Conservation (phyloP, 1,139 yeast genomes). For the Komagataea norvegica region DNA sequence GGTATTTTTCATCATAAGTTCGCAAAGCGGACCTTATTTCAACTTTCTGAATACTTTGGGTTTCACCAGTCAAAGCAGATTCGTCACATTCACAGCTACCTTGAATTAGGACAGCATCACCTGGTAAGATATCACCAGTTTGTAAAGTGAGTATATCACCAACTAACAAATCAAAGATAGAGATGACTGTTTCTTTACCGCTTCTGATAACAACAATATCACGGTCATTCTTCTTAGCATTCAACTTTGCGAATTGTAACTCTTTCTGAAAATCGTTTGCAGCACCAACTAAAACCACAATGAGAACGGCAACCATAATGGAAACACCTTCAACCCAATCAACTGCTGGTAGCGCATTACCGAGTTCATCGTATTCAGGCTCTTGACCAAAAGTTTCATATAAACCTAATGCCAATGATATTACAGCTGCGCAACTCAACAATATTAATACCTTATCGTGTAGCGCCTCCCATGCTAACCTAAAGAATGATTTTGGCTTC, state of each 20-base stretch:
- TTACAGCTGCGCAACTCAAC: constrained; percentile 78
- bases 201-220: constrained; percentile 71
- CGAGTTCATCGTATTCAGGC: constrained; percentile 71
- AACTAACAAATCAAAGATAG: constrained; percentile 72
- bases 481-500: constrained; percentile 59
- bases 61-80: constrained; percentile 90
- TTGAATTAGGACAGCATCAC: constrained; percentile 71
- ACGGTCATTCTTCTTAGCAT: constrained; percentile 83
- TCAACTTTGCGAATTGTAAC: constrained; percentile 82
- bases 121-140: constrained; percentile 94
- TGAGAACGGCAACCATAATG: constrained; percentile 82
- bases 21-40: constrained; percentile 48
- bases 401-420: constrained; percentile 84
- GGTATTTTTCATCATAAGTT: constrained; percentile 28
- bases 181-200: constrained; percentile 62
- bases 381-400: constrained; percentile 91
- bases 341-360: constrained; percentile 68
- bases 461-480: constrained; percentile 76
- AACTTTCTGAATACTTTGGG: constrained; percentile 68
- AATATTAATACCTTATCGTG: constrained; percentile 87
- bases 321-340: constrained; percentile 99
- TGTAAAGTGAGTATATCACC: constrained; percentile 82
- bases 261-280: constrained; percentile 96
- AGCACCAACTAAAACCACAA: constrained; percentile 91
- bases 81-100: constrained; percentile 89